phyloP scores from a whole-genome alignment of 257 asterid genomes.

The Lithospermum erythrorhizon region DNA sequence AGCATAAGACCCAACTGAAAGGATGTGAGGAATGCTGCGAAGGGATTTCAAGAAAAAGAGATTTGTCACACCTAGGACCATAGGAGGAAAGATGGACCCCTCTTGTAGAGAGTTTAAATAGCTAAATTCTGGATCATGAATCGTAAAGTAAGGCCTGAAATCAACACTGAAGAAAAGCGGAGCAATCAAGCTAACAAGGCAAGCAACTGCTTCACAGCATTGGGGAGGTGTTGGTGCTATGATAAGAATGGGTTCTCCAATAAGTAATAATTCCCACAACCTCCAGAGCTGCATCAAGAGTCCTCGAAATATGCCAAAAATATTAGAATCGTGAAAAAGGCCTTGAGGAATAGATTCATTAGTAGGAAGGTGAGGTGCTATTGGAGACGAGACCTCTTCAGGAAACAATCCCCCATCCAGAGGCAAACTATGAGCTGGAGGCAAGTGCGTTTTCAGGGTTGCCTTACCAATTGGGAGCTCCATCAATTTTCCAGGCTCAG shows the following conservation, averaged over 20 bases:
- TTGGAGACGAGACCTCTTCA: constrained; percentile 82
- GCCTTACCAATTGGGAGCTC: constrained; percentile 95
- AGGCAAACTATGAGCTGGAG: constrained; percentile 92
- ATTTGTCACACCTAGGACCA: constrained; percentile 88
- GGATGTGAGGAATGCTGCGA: constrained; percentile 72
- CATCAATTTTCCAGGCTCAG: constrained; percentile 71
- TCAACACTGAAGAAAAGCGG: constrained; percentile 87
- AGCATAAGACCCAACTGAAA: constrained; percentile 86
- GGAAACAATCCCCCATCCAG: constrained; percentile 57
- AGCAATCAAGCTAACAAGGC: constrained; percentile 85
- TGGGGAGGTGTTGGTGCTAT: constrained; percentile 94
- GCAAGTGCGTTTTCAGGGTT: constrained; percentile 70
- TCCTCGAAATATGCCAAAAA: constrained; percentile 79
- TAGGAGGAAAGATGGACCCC: constrained; percentile 69
- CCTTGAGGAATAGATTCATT: constrained; percentile 82
- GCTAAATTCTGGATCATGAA: constrained; percentile 87
- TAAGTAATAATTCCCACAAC: constrained; percentile 84
- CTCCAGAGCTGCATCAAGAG: constrained; percentile 92
- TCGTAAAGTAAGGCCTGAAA: constrained; percentile 92
- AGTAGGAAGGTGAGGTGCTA: constrained; percentile 91
- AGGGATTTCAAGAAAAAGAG: constrained; percentile 89
- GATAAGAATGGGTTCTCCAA: constrained; percentile 88
- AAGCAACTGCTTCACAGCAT: constrained; percentile 91
- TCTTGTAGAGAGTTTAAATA: constrained; percentile 60
- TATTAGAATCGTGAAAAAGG: constrained; percentile 92